Evolutionary conservation across 164 flowering plant species (phyloP).

Genomic region (Santalum album): DNA sequence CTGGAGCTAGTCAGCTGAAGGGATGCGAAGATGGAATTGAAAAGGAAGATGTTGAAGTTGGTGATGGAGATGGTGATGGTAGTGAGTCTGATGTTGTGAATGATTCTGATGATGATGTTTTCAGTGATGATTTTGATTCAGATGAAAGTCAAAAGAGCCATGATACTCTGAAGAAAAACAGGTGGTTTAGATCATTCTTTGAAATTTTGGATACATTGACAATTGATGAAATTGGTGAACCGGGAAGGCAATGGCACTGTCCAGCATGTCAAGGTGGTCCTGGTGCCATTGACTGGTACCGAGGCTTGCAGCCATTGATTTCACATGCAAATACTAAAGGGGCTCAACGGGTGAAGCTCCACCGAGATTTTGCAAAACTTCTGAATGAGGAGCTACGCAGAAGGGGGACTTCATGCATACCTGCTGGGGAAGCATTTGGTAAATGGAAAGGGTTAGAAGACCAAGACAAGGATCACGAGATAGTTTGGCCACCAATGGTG

Average conservation of each 20-base stretch:
- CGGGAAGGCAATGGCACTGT: slow-evolving; percentile 88
- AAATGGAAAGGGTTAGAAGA: slow-evolving; percentile 62
- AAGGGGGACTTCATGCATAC: slow-evolving; percentile 58
- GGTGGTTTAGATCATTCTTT: slow-evolving; percentile 60
- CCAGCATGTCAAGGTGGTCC: slow-evolving; percentile 94
- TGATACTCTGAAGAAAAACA: slow-evolving; percentile 52
- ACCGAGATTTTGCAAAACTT: slow-evolving; percentile 65
- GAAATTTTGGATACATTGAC: slow-evolving; percentile 42
- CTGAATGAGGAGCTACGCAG: slow-evolving; percentile 65
- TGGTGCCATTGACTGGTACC: slow-evolving; percentile 92
- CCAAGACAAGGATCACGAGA: slow-evolving; percentile 45
- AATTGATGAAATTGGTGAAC: slow-evolving; percentile 50
- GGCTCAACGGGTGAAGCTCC: slow-evolving; percentile 57
- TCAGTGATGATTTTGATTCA: slow-evolving; percentile 66
- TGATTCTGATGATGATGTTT: slow-evolving; percentile 50
- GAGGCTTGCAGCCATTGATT: slow-evolving; percentile 71
- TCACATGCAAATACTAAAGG: slow-evolving; percentile 86
- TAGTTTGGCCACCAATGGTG: slow-evolving; percentile 98
- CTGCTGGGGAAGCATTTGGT: slow-evolving; percentile 67
- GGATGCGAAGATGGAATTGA: slow-evolving; percentile 16
- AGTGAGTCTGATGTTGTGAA: slow-evolving; percentile 24
- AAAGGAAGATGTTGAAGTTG: slow-evolving; percentile 16
- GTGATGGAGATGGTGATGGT: slow-evolving; percentile 22
- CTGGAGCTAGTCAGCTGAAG: slow-evolving; percentile 18
- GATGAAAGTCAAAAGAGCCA: slow-evolving; percentile 60